Evolutionary conservation across 2,329 filamentous ascomycete species (phyloP).

Genomic region (Ascochyta koolunga): DNA sequence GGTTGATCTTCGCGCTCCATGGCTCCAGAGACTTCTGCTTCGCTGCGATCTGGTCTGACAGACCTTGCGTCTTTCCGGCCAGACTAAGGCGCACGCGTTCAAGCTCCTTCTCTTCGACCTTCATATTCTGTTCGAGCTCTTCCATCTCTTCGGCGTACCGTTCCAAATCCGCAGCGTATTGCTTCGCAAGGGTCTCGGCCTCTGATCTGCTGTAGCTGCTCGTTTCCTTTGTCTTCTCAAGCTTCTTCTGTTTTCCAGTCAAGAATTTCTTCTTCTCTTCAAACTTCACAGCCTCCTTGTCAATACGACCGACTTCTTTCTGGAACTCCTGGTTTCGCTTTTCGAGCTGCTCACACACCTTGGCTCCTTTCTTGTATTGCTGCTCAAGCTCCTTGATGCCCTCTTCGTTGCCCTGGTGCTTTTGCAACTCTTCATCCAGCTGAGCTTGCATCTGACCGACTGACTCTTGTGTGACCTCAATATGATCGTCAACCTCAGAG

Average conservation of each 20-base stretch:
- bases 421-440: constrained; percentile 85
- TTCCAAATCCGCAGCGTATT: constrained; percentile 79
- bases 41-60: constrained; percentile 87
- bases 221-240: constrained; percentile 83
- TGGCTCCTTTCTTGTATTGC: constrained; percentile 79
- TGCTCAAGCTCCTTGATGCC: constrained; percentile 90
- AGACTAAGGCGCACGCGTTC: constrained; percentile 81
- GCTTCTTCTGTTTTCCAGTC: constrained; percentile 87
- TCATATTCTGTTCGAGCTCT: constrained; percentile 76
- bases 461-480: constrained; percentile 86
- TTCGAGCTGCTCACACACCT: constrained; percentile 81
- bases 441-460: constrained; percentile 89
- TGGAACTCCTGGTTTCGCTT: constrained; percentile 78
- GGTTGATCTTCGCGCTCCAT: constrained; percentile 96
- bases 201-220: constrained; percentile 77
- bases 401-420: constrained; percentile 87
- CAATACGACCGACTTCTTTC: constrained; percentile 90
- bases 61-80: constrained; percentile 93
- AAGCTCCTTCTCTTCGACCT: constrained; percentile 81
- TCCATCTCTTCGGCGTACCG: constrained; percentile 75
- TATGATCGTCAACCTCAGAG: constrained; percentile 85
- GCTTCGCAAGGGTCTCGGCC: constrained; percentile 76
- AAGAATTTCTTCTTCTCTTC: constrained; percentile 98
- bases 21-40: constrained; percentile 96
- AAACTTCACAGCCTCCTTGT: constrained; percentile 96